Evolutionary conservation across 169 alveolate genomes (phyloP).

Genomic region (Ichthyophthirius multifiliis): DNA sequence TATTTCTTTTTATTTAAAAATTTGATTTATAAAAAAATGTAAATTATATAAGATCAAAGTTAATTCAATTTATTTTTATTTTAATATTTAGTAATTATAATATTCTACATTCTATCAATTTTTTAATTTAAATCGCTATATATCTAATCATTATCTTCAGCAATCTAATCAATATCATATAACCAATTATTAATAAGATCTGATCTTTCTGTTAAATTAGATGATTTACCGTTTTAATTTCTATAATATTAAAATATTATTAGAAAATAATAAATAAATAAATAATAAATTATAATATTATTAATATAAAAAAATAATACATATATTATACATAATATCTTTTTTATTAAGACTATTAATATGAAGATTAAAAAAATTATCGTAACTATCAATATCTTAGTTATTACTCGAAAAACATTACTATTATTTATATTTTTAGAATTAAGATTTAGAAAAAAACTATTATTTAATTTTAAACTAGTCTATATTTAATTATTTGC

Average conservation of each 20-base stretch:
- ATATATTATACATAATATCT: background rate
- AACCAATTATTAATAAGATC: no score
- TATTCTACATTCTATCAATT: no score
- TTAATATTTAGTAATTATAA: no score
- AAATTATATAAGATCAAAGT: no score
- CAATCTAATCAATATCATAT: background rate
- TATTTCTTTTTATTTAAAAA: no score
- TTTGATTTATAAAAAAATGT: no score
- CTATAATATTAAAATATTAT: background rate
- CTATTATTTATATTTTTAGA: background rate
- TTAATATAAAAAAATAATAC: background rate
- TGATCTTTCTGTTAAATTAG: background rate
- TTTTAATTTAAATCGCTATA: background rate
- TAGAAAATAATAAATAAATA: background rate
- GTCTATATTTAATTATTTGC: background rate
- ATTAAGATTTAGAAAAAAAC: background rate
- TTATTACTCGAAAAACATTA: background rate
- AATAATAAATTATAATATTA: background rate
- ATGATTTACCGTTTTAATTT: background rate
- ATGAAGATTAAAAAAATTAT: no score
- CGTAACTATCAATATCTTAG: no score
- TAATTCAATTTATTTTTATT: no score
- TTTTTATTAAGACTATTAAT: background rate
- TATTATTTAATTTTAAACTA: background rate
- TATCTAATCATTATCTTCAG: background rate